A percentile compares a stretch with the other conserved stretches of the same genome.
These are phyloP conservation scores for Entomortierella chlamydospora DNA, from an alignment of 192 early-diverging fungal genomes.

Conservation along the genomic window DNA sequence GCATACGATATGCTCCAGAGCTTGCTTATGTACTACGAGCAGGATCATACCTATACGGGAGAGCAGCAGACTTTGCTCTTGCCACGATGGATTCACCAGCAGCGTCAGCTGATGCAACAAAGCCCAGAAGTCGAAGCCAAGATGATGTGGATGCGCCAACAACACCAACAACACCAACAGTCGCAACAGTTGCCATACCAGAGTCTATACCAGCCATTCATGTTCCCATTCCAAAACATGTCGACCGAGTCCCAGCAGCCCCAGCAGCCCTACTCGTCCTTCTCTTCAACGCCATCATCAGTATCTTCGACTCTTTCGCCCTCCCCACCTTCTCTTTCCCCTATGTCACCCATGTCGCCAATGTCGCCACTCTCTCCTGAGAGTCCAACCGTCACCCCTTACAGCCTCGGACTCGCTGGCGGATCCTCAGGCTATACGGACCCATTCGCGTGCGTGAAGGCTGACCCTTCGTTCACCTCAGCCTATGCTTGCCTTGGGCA, in stretches of 20 bases:
- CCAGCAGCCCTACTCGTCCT: too few species aligned
- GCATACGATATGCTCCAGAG: constrained; percentile 52
- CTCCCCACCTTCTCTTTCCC: constrained; percentile 10
- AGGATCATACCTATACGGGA: constrained; percentile 48
- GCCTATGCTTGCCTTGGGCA: constrained; percentile 25
- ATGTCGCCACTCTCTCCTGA: constrained; percentile 27
- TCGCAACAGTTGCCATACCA: constrained; percentile 1
- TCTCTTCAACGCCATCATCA: constrained; percentile 18
- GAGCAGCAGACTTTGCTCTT: constrained; percentile 50
- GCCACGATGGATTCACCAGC: constrained; percentile 54
- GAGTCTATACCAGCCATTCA: neutral
- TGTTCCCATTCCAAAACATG: constrained; percentile 26
- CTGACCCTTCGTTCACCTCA: constrained; percentile 12
- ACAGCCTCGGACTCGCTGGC: constrained; percentile 1
- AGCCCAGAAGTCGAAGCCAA: constrained; percentile 23
- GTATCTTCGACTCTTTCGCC: constrained; percentile 13
- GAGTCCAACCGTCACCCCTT: constrained; percentile 11
- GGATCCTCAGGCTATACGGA: neutral
- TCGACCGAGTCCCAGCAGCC: constrained; percentile 10
- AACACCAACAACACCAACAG: constrained; percentile 23
- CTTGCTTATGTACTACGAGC: constrained; percentile 50
- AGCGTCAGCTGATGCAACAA: constrained; percentile 48
- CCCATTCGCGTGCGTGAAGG: constrained; percentile 21
- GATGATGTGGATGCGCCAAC: constrained; percentile 42
- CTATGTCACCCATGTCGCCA: constrained; percentile 32